Conservation (phyloP, 495 filamentous ascomycete genomes). For the Aspergillus kassunensis region DNA sequence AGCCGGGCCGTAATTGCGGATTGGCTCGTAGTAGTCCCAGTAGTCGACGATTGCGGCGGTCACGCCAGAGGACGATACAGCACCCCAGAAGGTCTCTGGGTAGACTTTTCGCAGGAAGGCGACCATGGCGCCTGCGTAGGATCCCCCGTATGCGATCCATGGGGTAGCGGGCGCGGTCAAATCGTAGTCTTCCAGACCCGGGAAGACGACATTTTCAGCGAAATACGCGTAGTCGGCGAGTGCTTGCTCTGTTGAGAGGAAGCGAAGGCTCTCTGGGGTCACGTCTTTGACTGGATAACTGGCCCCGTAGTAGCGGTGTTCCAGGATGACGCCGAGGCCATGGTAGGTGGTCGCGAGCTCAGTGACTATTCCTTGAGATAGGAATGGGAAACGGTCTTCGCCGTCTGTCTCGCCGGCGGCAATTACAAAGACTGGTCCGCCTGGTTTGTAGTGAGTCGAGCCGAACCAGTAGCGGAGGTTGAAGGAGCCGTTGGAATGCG, state of each 20-base stretch:
- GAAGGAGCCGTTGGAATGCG: slow-evolving; percentile 59
- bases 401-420: slow-evolving; percentile 61
- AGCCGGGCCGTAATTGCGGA: slow-evolving; percentile 51
- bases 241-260: slow-evolving; percentile 72
- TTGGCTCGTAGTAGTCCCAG: slow-evolving; percentile 67
- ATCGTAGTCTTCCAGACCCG: slow-evolving; percentile 57
- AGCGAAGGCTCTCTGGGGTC: slow-evolving; percentile 62
- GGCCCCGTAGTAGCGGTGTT: slow-evolving; percentile 70
- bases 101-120: slow-evolving; percentile 67
- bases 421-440: slow-evolving; percentile 71
- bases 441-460: slow-evolving; percentile 57
- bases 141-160: slow-evolving; percentile 70
- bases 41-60: slow-evolving; percentile 68
- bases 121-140: slow-evolving; percentile 68
- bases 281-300: slow-evolving; percentile 57
- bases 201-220: slow-evolving; percentile 60
- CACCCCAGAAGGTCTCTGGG: slow-evolving; percentile 64
- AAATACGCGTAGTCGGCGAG: slow-evolving; percentile 71
- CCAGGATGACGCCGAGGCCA: slow-evolving; percentile 70
- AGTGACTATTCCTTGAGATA: slow-evolving; percentile 66
- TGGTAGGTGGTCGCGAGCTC: slow-evolving; percentile 58
- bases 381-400: slow-evolving; percentile 52
- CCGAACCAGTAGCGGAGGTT: slow-evolving; percentile 72
- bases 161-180: slow-evolving; percentile 55
- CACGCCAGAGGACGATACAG: slow-evolving; percentile 68